A percentile compares a stretch with the other conserved stretches of the same genome.
phyloP scores from a whole-genome alignment of 805 yeast genomes.

The Teunomyces funiuensis region DNA sequence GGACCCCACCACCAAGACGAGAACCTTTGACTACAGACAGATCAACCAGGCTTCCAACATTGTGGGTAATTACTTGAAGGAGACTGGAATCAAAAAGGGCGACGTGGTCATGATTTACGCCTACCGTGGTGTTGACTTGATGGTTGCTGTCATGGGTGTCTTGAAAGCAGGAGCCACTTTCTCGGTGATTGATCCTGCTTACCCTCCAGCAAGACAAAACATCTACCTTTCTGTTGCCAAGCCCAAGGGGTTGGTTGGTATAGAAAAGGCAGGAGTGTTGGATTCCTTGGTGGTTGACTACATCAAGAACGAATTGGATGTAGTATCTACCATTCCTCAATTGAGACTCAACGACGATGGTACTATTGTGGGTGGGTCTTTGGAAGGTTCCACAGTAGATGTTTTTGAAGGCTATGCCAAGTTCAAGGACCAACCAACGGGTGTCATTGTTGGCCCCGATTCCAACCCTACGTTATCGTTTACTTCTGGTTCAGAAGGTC shows the following conservation, averaged over 20 bases:
- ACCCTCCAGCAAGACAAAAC: conserved; percentile 97
- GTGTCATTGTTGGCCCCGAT: conserved; percentile 95
- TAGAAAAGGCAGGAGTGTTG: conserved; percentile 84
- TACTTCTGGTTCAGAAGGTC: conserved; percentile 97
- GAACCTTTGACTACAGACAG: conserved; percentile 81
- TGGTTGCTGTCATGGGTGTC: conserved; percentile 97
- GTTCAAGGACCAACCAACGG: conserved; percentile 62
- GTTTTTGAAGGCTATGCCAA: conserved; percentile 47
- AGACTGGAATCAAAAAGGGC: conserved; percentile 81
- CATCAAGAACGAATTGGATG: conserved; percentile 67
- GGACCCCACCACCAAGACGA: conserved; percentile 52
- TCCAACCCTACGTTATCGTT: conserved; percentile 94
- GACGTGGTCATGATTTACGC: conserved; percentile 98
- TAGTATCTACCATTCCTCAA: conserved; percentile 72
- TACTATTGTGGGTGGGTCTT: conserved; percentile 56
- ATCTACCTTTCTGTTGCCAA: conserved; percentile 89
- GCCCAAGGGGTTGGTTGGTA: conserved; percentile 87
- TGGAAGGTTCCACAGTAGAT: conserved; percentile 38
- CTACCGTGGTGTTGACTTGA: conserved; percentile 93
- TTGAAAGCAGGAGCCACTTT: conserved; percentile 98
- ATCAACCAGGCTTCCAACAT: conserved; percentile 91
- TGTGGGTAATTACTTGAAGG: conserved; percentile 83
- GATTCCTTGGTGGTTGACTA: conserved; percentile 78
- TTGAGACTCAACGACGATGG: conserved; percentile 80
- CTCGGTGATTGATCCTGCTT: conserved; percentile 98